phyloP scores from a whole-genome alignment of 352 stramenopile genomes.

The Pythium periplocum region DNA sequence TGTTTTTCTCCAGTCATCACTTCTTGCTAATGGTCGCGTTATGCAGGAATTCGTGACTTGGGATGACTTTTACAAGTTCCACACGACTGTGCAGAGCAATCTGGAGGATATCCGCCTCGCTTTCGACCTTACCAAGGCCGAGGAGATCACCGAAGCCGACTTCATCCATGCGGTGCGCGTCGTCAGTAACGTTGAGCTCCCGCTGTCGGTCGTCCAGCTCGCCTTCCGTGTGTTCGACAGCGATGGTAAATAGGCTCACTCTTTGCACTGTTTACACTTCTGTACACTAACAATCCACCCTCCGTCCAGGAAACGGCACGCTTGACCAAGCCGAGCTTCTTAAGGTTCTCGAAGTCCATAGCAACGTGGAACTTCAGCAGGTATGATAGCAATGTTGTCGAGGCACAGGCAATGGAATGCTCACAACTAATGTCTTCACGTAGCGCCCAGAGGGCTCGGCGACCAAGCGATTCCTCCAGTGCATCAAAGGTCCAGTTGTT shows the following conservation, averaged over 20 bases:
- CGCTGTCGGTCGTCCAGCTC: constrained; percentile 63
- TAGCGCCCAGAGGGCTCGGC: background rate
- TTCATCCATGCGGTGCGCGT: constrained; percentile 65
- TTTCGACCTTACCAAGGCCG: constrained; percentile 55
- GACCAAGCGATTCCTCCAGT: background rate
- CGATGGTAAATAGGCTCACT: constrained; percentile 27
- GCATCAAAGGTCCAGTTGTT: background rate
- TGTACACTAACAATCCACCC: background rate
- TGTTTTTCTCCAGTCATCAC: background rate
- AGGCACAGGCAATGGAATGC: no score
- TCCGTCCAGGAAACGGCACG: constrained; percentile 43
- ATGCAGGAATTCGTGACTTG: constrained; percentile 50
- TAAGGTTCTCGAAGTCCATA: constrained; percentile 62
- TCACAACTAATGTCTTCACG: no score
- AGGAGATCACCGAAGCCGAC: constrained; percentile 70
- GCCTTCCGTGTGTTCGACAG: constrained; percentile 73
- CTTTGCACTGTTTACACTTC: background rate
- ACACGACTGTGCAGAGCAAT: constrained; percentile 69
- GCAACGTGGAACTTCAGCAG: constrained; percentile 45
- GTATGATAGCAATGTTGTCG: constrained; percentile 7
- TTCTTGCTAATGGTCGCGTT: background rate
- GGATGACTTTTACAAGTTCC: constrained; percentile 69
- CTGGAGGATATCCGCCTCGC: constrained; percentile 68
- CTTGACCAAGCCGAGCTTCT: constrained; percentile 63
- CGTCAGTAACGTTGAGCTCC: constrained; percentile 59